phyloP scores from a whole-genome alignment of 106 monocot species.

The Dioscorea zingiberensis region DNA sequence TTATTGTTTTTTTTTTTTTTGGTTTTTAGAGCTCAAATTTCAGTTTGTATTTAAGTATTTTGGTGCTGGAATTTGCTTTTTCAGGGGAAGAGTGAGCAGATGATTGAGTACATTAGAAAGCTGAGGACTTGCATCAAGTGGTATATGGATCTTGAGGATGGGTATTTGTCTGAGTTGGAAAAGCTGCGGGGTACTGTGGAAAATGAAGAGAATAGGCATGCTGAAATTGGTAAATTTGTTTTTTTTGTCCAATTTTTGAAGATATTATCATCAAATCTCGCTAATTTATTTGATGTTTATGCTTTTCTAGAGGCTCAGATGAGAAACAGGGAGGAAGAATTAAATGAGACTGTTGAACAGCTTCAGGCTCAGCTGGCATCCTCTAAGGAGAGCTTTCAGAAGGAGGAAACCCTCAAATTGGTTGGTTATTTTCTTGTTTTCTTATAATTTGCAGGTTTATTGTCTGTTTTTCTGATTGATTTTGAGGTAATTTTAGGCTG shows the following conservation, averaged over 20 bases:
- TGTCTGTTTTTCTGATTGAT: neutral
- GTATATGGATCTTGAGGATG: constrained; percentile 60
- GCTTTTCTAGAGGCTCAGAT: constrained; percentile 28
- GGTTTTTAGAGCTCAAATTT: too few species aligned
- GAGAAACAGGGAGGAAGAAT: constrained; percentile 23
- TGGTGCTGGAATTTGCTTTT: neutral
- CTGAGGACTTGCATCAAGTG: constrained; percentile 65
- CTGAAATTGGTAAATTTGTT: constrained; percentile 34
- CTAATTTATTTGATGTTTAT: constrained; percentile 4
- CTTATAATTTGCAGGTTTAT: neutral
- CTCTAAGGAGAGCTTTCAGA: constrained; percentile 38
- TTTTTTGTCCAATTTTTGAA: constrained; percentile 2
- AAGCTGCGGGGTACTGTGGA: constrained; percentile 30
- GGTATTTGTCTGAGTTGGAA: constrained; percentile 38
- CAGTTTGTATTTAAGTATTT: neutral
- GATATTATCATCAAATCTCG: neutral
- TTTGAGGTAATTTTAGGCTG: constrained; percentile 30
- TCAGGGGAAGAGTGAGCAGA: constrained; percentile 64
- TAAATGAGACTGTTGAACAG: constrained; percentile 26
- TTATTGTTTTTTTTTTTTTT: neutral
- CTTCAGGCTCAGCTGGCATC: constrained; percentile 14
- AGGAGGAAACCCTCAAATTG: constrained; percentile 55
- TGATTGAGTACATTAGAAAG: constrained; percentile 79
- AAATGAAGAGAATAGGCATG: constrained; percentile 35
- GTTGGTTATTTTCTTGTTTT: constrained; percentile 19